Percentiles rank a stretch among this genome's conserved stretches.
phyloP scores from a whole-genome alignment of 2,329 filamentous ascomycete genomes.

The Arthrobotrys pseudoclavata region DNA sequence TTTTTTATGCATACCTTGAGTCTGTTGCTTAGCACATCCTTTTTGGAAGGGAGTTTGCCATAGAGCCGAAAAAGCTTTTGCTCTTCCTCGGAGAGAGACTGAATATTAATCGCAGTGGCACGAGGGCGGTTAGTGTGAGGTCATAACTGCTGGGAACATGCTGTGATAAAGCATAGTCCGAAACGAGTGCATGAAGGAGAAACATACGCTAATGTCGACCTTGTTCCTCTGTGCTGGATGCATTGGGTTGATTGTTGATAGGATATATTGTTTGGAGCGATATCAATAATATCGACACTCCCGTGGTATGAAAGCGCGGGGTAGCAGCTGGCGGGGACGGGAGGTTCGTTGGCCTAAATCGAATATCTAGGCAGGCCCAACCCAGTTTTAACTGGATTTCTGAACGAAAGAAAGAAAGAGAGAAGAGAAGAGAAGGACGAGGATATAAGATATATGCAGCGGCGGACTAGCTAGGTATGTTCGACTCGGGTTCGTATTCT shows the following conservation, averaged over 20 bases:
- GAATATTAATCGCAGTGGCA: slow-evolving; percentile 57
- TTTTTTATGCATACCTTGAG: slow-evolving; percentile 75
- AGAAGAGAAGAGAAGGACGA: not conserved
- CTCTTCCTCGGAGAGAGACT: slow-evolving; percentile 95
- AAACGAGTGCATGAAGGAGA: not conserved
- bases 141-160: not conserved
- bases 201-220: slow-evolving; percentile 90
- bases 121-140: slow-evolving; percentile 19
- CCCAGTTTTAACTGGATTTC: not conserved
- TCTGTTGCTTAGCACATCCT: slow-evolving; percentile 96
- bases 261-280: not conserved
- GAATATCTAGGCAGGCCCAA: not conserved
- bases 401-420: not conserved
- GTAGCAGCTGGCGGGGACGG: not conserved
- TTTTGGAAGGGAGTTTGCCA: slow-evolving; percentile 96
- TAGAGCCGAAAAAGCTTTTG: slow-evolving; percentile 97
- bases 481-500: not conserved
- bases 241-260: slow-evolving; percentile 29
- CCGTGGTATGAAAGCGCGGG: not conserved
- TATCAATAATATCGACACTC: not conserved
- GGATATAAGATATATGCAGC: not conserved
- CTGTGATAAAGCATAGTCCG: not conserved
- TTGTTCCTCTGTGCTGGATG: slow-evolving; percentile 85
- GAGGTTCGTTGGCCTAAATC: not conserved
- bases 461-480: not conserved